Evolutionary conservation across 192 early-diverging fungal species (phyloP), one percentile per base, ranked within the genome.

Genomic region (Backusella psychrophila): DNA sequence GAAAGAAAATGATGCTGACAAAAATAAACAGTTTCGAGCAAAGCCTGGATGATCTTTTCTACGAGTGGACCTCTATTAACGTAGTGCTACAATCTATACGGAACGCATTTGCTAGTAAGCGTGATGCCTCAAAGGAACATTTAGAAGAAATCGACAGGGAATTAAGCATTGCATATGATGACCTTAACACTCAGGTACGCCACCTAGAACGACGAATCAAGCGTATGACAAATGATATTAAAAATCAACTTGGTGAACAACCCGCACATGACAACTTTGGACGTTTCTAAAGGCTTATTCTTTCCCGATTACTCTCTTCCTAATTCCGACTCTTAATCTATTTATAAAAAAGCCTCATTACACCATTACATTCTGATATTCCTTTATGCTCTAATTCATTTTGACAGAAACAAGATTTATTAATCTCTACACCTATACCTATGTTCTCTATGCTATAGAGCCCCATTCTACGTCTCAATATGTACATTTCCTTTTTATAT

Each of bases 61-160:
- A 79, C 49, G 74, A 65, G 41, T 79, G 78, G 78, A 53, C 73
- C 2, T 71, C 68, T 21, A 79, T 79, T 12, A 46, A 79, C 17
- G 75, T 79, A 33, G 73, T 79, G 38, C 53, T 79, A 14, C 35
- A 75, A 6, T 79, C 78, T 19, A 49, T 79, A 26, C 46, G 69
- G 36, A 71, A 56, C 21, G 73, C 74, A 4, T 79, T 75, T 39
- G 52, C 69, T 6, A 69, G 75, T 11, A 29, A 65, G 15, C 35
- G 71, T 35, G 46, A 66, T 65, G 17, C 33, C 21, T 66, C 42
- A 23, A 74, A 75, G 23, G 65, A 75, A 72, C 71, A 78, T 19
- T 49, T 79, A n/a, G 74, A 75, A 56, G 78, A 79, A 21, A 52
- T 79, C 14, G 74, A 79, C 38, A 74, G 78, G n/a, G 78, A 79